Evolutionary conservation across 2,329 filamentous ascomycete species (phyloP), one percentile per base, ranked within the genome.

Genomic region (Seiridium unicorne): DNA sequence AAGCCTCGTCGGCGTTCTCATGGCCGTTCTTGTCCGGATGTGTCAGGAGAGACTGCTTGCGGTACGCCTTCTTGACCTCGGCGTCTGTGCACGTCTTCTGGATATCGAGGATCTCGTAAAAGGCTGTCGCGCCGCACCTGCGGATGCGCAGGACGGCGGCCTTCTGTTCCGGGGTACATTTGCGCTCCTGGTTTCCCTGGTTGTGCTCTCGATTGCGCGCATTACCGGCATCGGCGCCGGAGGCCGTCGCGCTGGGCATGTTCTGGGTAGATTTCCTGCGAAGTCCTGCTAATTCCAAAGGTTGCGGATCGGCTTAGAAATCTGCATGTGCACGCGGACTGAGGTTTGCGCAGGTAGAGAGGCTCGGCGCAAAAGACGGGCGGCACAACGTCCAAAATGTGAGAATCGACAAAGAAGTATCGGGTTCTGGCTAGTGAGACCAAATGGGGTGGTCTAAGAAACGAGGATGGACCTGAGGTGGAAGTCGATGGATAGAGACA

Each of bases 11-110:
- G 59, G 95, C 94, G 62, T 96, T 88, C 44, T 94, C 89, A 74
- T 97, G 93, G 55, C 93, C 93, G 82, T 99, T 99, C 82, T 99
- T 99, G 81, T 99, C 95, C 64, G 95, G 95, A 81, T 99, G 95
- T 61, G 95, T 99, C 71, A 98, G 83, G 70, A 99, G 80, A 73
- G 91, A 95, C 73, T 96, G 84, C 79, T 97, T 98, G 71, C 94
- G 87, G 78, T 99, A 99, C 5, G 95, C 94, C 81, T 98, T 98
- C 77, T 98, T 99, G 73, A 99, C 93, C 70, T 98, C 94, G 63
- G 82, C 76, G 68, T 98, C 94, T 54, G 87, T 87, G 69, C 86
- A 89, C 26, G 87, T 85, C 60, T 82, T 78, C 68, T 84, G 83
- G 44, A 89, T 80, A 31, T 88, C 88, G 38, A 99, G 79, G 67